Base-by-base conservation (phyloP, 257 asterid species). In the Capsicum baccatum region DNA sequence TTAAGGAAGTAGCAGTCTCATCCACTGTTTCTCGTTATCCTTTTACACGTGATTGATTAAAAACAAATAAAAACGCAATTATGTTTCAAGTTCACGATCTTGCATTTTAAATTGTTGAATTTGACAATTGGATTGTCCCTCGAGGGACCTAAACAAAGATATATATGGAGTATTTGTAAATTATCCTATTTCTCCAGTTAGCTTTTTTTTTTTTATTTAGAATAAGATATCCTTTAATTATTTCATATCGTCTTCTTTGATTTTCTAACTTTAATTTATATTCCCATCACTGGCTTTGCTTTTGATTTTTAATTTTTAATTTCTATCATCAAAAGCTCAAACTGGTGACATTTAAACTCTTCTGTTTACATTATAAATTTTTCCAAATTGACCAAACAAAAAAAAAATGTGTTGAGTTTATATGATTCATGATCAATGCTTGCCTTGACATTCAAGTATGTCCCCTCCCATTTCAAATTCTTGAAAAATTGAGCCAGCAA, bases 361-460 rank as follows among this genome's bases (percentile, higher is more conserved):
- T 47, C 4, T 6, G 12, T 19, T 26, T 19, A 21, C 4, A 63
- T 63, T 21, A 21, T 26, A 21, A 63, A 26, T 17, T 10, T 63
- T 63, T 63, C 70, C 42, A 63, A 26, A 63, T 63, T 63, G 17
- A 26, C 42, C 26, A 21, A 8, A 5, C 0, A 26, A 21, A 63
- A 52, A 57, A 57, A 5, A n/a, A n/a, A 5, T 69, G 33, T 69
- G 26, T 1, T 9, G 14, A 39, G 42, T 37, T 37, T 69, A 13
- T 39, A 21, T 54, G 12, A 3, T 47, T 37, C 11, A 54, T 78
- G 12, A 5, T 79, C 76, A 68, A 84, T 47, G 59, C 81, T 87
- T 85, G 74, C 60, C 66, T 67, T 82, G 84, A 80, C 52, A 78
- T 79, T 84, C 10, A 87, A 87, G 85, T 60, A 26, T 67, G 85